Conservation (phyloP, 1,139 yeast genomes). For the Barnettozyma hawaiiensis region DNA sequence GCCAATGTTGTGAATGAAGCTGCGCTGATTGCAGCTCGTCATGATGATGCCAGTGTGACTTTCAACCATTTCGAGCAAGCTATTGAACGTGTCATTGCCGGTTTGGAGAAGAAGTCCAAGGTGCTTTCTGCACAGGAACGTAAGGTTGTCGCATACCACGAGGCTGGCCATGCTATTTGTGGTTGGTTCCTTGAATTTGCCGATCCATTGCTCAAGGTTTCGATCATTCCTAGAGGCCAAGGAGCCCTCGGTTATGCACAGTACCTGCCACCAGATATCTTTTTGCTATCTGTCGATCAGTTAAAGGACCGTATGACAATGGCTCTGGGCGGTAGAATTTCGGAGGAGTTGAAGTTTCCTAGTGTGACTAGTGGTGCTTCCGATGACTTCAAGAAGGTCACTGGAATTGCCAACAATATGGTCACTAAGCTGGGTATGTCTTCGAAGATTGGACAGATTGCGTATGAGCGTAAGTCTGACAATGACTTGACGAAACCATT, state of each 20-base stretch:
- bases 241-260: slow-evolving; percentile 84
- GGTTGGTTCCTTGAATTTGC: slow-evolving; percentile 72
- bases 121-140: slow-evolving; percentile 67
- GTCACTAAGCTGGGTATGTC: slow-evolving; percentile 76
- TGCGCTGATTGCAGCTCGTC: slow-evolving; percentile 74
- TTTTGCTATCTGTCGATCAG: slow-evolving; percentile 59
- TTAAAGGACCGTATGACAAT: slow-evolving; percentile 69
- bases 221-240: slow-evolving; percentile 81
- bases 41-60: slow-evolving; percentile 50
- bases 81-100: slow-evolving; percentile 77
- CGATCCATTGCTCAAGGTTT: slow-evolving; percentile 72
- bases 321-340: slow-evolving; percentile 77
- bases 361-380: slow-evolving; percentile 81
- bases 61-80: slow-evolving; percentile 70
- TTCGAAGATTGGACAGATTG: slow-evolving; percentile 55
- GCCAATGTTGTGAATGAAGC: slow-evolving; percentile 83
- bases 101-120: slow-evolving; percentile 67
- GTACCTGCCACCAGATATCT: slow-evolving; percentile 73
- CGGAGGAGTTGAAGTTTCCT: slow-evolving; percentile 69
- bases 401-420: slow-evolving; percentile 74
- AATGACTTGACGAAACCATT: slow-evolving; percentile 80
- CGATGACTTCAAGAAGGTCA: slow-evolving; percentile 75
- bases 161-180: slow-evolving; percentile 80
- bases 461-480: slow-evolving; percentile 39
- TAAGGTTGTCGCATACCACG: slow-evolving; percentile 74